Percentiles rank a stretch among this genome's conserved stretches.
These are phyloP conservation scores for Malassezia pachydermatis DNA, from an alignment of 1,284 basidiomycete species.

Conservation along the genomic window DNA sequence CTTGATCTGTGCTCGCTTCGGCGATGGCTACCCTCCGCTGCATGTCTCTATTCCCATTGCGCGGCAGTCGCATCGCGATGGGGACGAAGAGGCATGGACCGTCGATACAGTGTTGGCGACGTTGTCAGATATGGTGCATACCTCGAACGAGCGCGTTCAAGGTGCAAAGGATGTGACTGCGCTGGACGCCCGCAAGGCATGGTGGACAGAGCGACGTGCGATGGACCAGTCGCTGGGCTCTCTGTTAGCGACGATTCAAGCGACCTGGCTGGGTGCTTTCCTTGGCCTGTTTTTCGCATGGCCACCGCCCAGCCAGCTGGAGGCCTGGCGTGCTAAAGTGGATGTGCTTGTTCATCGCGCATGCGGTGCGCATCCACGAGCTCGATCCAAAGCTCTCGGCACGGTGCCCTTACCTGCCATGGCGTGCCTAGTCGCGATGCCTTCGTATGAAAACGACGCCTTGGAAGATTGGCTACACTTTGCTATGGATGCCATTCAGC, in stretches of 20 bases:
- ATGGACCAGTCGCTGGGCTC: constrained; percentile 68
- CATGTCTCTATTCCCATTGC: constrained; percentile 72
- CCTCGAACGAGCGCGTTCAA: constrained; percentile 67
- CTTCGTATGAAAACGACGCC: constrained; percentile 74
- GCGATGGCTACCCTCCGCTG: constrained; percentile 4
- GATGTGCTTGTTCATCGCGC: constrained; percentile 60
- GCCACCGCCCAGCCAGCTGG: constrained; percentile 8
- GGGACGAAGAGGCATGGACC: constrained; percentile 59
- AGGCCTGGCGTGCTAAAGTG: constrained; percentile 51
- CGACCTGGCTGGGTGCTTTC: constrained; percentile 93
- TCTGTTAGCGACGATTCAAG: constrained; percentile 75
- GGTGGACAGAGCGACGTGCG: constrained; percentile 72
- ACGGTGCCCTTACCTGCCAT: constrained; percentile 62
- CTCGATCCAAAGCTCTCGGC: constrained; percentile 51
- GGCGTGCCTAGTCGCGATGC: constrained; percentile 74
- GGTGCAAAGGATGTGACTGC: constrained; percentile 62
- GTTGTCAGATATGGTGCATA: constrained; percentile 64
- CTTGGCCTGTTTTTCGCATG: constrained; percentile 52
- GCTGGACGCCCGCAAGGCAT: constrained; percentile 58
- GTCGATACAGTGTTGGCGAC: constrained; percentile 66
- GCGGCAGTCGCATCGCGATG: constrained; percentile 64
- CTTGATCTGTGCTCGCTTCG: constrained; percentile 65
- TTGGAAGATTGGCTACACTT: constrained; percentile 90
- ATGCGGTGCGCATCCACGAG: neutral
- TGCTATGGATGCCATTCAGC: constrained; percentile 82